phyloP scores from a whole-genome alignment of 257 asterid species.

The Buddleja alternifolia region DNA sequence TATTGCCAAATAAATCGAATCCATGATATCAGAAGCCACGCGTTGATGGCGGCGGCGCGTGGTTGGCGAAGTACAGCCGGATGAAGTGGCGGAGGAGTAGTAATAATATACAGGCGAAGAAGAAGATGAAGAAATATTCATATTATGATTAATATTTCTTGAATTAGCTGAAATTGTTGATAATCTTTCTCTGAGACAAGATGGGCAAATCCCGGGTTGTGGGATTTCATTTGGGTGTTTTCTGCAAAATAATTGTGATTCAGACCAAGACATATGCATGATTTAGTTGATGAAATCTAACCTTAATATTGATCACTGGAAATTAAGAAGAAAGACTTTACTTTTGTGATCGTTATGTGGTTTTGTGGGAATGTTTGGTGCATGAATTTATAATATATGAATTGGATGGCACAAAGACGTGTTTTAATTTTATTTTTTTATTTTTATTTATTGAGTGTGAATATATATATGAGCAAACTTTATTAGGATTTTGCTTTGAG shows the following conservation, averaged over 20 bases:
- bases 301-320: neutral
- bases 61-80: slow-evolving; percentile 41
- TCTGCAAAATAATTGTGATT: slow-evolving; percentile 48
- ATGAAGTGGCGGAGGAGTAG: slow-evolving; percentile 39
- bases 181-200: slow-evolving; percentile 60
- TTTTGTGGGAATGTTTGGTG: too few relatives aligned
- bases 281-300: neutral
- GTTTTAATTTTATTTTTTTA: neutral
- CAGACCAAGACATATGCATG: slow-evolving; percentile 46
- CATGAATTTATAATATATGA: neutral
- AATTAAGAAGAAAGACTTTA: too few relatives aligned
- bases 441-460: slow-evolving; percentile 17
- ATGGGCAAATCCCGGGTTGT: slow-evolving; percentile 69
- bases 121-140: slow-evolving; percentile 26
- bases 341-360: too few relatives aligned
- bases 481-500: slow-evolving; percentile 16
- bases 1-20: slow-evolving; percentile 33
- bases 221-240: slow-evolving; percentile 60
- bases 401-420: slow-evolving; percentile 30
- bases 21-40: slow-evolving; percentile 45
- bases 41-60: slow-evolving; percentile 38
- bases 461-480: neutral
- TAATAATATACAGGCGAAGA: slow-evolving; percentile 28
- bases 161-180: slow-evolving; percentile 35
- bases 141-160: neutral